These are phyloP conservation scores for Blepharisma stoltei DNA, from an alignment of 73 alveolate genomes.

Conservation along the genomic window DNA sequence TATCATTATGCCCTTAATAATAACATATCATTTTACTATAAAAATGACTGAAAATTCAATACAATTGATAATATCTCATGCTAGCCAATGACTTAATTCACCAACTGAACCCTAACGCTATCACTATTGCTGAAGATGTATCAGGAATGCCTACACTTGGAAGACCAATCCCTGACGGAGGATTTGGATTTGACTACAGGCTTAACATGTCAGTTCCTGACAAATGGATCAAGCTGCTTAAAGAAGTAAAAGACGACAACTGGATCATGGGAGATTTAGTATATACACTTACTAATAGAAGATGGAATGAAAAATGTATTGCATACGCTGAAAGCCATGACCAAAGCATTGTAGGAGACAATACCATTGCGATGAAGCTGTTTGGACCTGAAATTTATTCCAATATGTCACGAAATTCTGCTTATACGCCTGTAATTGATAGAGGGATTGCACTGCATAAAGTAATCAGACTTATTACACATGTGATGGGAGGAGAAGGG, in stretches of 20 bases:
- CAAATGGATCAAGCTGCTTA: constrained; percentile 70
- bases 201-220: constrained; percentile 96
- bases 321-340: constrained; percentile 97
- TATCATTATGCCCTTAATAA: too few species aligned
- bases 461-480: constrained; percentile 87
- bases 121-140: constrained; percentile 97
- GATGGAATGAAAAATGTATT: constrained; percentile 89
- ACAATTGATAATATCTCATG: too few species aligned
- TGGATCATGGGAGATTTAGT: constrained; percentile 93
- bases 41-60: too few species aligned
- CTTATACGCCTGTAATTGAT: constrained; percentile 72
- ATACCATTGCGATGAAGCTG: constrained; percentile 93
- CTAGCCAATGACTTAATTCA: constrained; percentile 96
- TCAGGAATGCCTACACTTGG: constrained; percentile 98
- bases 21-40: too few species aligned
- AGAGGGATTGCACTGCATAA: constrained; percentile 97
- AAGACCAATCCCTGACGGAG: constrained; percentile 95
- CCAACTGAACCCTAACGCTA: constrained; percentile 81
- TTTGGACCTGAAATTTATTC: constrained; percentile 89
- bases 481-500: constrained; percentile 91
- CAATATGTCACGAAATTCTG: constrained; percentile 67
- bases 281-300: constrained; percentile 84
- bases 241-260: constrained; percentile 90
- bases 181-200: constrained; percentile 97
- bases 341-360: constrained; percentile 96